These are phyloP conservation scores for Juglanconis sp. DNA, from an alignment of 2,329 filamentous ascomycete species.

Conservation along the genomic window DNA sequence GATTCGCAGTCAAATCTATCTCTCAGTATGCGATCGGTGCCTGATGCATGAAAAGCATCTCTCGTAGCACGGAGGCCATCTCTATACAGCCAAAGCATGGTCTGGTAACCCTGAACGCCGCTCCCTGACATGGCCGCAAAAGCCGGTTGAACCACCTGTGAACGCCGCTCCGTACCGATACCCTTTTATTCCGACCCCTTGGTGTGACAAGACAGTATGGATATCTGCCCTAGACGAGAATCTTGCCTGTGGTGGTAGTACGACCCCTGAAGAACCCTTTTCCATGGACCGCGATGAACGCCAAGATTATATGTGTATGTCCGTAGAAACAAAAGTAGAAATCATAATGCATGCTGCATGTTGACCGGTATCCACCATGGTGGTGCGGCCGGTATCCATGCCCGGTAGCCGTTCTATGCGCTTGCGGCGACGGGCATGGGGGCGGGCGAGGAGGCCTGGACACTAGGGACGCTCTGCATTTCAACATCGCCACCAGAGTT, in stretches of 20 bases:
- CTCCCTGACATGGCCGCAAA: background rate
- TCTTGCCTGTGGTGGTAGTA: background rate
- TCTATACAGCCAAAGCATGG: background rate
- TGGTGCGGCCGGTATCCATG: background rate
- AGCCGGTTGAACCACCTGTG: background rate
- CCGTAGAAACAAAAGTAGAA: background rate
- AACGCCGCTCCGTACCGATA: background rate
- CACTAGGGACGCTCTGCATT: slow-evolving; percentile 49
- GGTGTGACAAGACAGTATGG: background rate
- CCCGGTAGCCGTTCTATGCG: slow-evolving; percentile 23
- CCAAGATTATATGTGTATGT: background rate
- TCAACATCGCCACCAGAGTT: slow-evolving; percentile 45
- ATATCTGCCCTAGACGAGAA: background rate
- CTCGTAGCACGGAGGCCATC: background rate
- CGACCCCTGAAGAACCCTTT: background rate
- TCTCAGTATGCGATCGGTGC: background rate
- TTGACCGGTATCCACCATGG: background rate
- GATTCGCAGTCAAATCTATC: background rate
- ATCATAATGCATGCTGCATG: background rate
- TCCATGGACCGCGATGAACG: background rate
- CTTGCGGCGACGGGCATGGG: slow-evolving; percentile 46
- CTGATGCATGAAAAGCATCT: background rate
- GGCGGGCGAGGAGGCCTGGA: slow-evolving; percentile 50
- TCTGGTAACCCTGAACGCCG: background rate
- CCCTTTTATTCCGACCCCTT: background rate